Evolutionary conservation across 306 rosid genomes (phyloP).

Genomic region (Vigna reflexopilosa): DNA sequence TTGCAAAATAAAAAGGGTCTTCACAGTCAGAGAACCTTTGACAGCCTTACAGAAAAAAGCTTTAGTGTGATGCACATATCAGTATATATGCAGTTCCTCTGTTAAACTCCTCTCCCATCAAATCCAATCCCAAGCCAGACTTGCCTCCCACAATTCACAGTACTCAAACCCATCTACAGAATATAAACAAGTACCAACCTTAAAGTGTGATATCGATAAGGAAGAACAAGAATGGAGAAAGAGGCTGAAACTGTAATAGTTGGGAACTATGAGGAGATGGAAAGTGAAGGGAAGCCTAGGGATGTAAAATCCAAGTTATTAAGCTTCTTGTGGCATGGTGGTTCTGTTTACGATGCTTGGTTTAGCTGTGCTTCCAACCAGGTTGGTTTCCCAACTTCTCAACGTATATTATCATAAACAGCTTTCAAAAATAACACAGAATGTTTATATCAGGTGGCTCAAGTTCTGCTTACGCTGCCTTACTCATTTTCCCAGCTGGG

Average conservation of each 20-base stretch:
- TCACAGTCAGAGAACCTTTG: not conserved
- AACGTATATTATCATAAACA: no score
- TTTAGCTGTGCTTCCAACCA: constrained; percentile 56
- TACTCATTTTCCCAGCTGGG: constrained; percentile 72
- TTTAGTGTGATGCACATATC: not conserved
- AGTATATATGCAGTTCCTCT: not conserved
- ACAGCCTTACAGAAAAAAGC: not conserved
- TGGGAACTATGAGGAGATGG: constrained; percentile 84
- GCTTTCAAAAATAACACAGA: no score
- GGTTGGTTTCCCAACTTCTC: not conserved
- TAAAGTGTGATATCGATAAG: not conserved
- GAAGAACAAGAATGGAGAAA: constrained; percentile 52
- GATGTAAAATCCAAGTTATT: constrained; percentile 60
- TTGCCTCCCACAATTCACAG: not conserved
- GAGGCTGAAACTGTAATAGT: constrained; percentile 72
- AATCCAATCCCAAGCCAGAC: not conserved
- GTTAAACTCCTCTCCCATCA: not conserved
- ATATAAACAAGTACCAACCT: not conserved
- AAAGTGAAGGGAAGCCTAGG: constrained; percentile 60
- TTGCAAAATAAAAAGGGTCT: not conserved
- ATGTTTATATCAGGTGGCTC: constrained; percentile 66
- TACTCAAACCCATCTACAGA: not conserved
- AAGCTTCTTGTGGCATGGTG: constrained; percentile 81
- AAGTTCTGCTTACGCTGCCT: constrained; percentile 69
- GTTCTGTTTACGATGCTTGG: constrained; percentile 90